Evolutionary conservation across 2,329 filamentous ascomycete genomes (phyloP).

Genomic region (Emergomyces orientalis): DNA sequence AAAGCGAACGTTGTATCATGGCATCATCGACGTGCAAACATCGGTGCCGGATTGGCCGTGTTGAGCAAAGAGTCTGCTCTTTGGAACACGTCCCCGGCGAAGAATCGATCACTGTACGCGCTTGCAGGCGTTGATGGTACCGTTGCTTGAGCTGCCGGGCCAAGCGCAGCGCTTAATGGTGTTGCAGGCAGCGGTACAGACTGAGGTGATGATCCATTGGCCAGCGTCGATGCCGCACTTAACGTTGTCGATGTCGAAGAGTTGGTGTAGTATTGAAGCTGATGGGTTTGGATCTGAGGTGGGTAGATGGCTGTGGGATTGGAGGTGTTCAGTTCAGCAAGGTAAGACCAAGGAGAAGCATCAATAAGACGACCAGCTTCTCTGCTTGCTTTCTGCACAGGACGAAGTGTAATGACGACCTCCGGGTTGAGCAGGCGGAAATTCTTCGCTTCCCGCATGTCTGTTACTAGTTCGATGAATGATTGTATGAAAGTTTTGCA

Average conservation of each 20-base stretch:
- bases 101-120: slow-evolving; percentile 41
- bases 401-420: slow-evolving; percentile 63
- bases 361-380: slow-evolving; percentile 67
- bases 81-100: slow-evolving; percentile 42
- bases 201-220: slow-evolving; percentile 35
- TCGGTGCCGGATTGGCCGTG: slow-evolving; percentile 35
- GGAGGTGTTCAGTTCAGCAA: slow-evolving; percentile 36
- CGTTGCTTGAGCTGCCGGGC: slow-evolving; percentile 69
- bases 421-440: slow-evolving; percentile 51
- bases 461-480: slow-evolving; percentile 39
- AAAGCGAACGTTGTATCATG: neutral
- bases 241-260: slow-evolving; percentile 20
- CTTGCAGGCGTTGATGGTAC: slow-evolving; percentile 55
- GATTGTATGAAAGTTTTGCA: slow-evolving; percentile 53
- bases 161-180: slow-evolving; percentile 78
- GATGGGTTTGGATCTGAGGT: slow-evolving; percentile 16
- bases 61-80: slow-evolving; percentile 40
- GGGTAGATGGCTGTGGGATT: slow-evolving; percentile 26
- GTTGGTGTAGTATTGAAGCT: slow-evolving; percentile 21
- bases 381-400: slow-evolving; percentile 73
- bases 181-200: slow-evolving; percentile 65
- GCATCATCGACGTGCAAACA: slow-evolving; percentile 33
- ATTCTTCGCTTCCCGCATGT: slow-evolving; percentile 38
- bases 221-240: slow-evolving; percentile 10
- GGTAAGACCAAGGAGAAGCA: slow-evolving; percentile 53